phyloP scores from a whole-genome alignment of 2,329 filamentous ascomycete species.

The Fusarium zealandicum region DNA sequence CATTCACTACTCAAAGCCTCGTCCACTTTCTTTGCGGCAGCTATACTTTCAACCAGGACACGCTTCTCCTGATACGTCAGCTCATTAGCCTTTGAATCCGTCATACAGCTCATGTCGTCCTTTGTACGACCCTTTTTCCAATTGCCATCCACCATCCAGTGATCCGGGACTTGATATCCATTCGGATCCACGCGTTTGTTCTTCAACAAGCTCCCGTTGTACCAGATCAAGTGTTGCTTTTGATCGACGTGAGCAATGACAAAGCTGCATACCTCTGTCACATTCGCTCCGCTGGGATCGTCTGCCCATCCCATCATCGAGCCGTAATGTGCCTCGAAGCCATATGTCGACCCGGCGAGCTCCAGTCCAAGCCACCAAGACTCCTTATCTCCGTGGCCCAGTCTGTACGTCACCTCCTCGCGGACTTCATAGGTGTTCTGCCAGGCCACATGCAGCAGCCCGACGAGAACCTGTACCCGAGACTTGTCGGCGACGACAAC shows the following conservation, averaged over 20 bases:
- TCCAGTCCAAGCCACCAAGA: constrained; percentile 55
- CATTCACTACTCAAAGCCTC: not conserved
- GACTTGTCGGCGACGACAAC: constrained; percentile 52
- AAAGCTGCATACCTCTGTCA: constrained; percentile 46
- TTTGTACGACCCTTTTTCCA: constrained; percentile 46
- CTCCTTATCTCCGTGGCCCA: constrained; percentile 55
- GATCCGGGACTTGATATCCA: constrained; percentile 44
- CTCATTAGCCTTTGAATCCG: constrained; percentile 1
- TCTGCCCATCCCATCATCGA: constrained; percentile 48
- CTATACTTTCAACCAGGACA: constrained; percentile 13
- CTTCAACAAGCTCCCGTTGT: constrained; percentile 52
- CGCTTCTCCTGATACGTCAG: constrained; percentile 11
- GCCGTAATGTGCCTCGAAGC: constrained; percentile 51
- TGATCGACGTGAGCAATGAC: constrained; percentile 52
- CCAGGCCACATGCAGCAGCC: constrained; percentile 52
- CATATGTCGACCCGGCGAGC: constrained; percentile 47
- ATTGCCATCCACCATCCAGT: constrained; percentile 50
- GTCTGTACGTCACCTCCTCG: constrained; percentile 48
- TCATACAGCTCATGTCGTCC: constrained; percentile 50
- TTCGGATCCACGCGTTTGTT: constrained; percentile 43
- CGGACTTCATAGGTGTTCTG: constrained; percentile 51
- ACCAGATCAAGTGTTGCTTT: constrained; percentile 48
- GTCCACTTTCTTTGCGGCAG: constrained; percentile 21
- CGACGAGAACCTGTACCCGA: constrained; percentile 45
- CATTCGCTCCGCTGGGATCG: not conserved